These are phyloP conservation scores for Thinopyrum elongatum DNA, from an alignment of 176 grass and related monocot species.

Conservation along the genomic window DNA sequence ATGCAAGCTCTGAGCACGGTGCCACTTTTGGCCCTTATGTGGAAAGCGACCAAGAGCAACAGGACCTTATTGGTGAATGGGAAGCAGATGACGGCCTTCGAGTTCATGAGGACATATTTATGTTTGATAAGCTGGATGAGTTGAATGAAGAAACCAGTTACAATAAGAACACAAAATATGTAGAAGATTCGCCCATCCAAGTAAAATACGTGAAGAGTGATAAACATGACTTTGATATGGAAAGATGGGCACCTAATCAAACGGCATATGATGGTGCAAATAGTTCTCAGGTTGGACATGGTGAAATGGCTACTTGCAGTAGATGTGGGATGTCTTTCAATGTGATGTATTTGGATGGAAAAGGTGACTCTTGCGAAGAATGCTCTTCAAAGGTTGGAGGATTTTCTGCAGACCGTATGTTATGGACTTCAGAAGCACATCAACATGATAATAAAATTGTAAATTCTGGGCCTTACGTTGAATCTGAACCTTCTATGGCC, in stretches of 20 bases:
- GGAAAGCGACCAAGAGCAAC: conserved; percentile 44
- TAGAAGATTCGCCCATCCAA: background rate
- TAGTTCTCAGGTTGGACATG: conserved; percentile 7
- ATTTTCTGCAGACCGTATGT: background rate
- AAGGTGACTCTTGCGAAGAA: conserved; percentile 47
- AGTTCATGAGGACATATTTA: conserved; percentile 69
- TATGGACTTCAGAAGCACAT: conserved; percentile 24
- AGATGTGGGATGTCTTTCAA: conserved; percentile 51
- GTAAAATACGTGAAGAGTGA: conserved; percentile 35
- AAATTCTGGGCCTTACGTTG: conserved; percentile 14
- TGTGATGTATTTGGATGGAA: conserved; percentile 30
- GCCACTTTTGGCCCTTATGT: conserved; percentile 49
- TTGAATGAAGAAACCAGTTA: conserved; percentile 49
- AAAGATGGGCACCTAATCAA: conserved; percentile 27
- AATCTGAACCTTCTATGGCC: background rate
- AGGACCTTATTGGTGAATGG: conserved; percentile 52
- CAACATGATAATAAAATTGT: conserved; percentile 25
- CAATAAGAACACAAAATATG: conserved; percentile 28
- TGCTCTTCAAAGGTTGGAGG: conserved; percentile 35
- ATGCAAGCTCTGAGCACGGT: conserved; percentile 64
- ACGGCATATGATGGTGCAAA: conserved; percentile 23
- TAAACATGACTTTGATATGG: conserved; percentile 19
- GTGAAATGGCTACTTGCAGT: conserved; percentile 43
- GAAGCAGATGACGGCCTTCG: conserved; percentile 38
- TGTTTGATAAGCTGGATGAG: conserved; percentile 79